Evolutionary conservation across 768 basidiomycete species (phyloP).

Genomic region (Fibroporia radiculosa): DNA sequence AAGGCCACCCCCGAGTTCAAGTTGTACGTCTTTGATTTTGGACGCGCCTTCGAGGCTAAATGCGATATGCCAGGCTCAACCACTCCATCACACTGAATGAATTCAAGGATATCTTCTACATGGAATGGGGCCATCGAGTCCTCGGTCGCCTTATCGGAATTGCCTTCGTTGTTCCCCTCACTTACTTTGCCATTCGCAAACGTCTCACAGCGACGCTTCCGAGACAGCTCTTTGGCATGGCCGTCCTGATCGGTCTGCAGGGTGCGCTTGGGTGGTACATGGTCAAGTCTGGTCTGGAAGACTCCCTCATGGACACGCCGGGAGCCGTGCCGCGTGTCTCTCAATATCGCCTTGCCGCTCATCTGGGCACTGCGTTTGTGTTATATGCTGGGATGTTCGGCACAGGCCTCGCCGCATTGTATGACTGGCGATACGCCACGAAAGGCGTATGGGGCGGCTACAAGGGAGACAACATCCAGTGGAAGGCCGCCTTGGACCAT

Average conservation of each 20-base stretch:
- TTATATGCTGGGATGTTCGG: conserved; percentile 93
- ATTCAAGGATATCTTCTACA: conserved; percentile 95
- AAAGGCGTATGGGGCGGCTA: conserved; percentile 54
- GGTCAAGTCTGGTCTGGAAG: conserved; percentile 94
- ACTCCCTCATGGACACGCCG: conserved; percentile 69
- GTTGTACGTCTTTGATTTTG: conserved; percentile 48
- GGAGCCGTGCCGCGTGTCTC: conserved; percentile 90
- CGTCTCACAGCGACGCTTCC: conserved; percentile 60
- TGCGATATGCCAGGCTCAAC: conserved; percentile 62
- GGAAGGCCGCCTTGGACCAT: conserved; percentile 43
- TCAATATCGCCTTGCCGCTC: conserved; percentile 93
- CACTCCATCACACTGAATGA: conserved; percentile 79
- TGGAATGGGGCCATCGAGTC: conserved; percentile 97
- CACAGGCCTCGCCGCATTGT: conserved; percentile 63
- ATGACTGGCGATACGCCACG: conserved; percentile 70
- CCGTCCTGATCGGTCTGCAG: conserved; percentile 80
- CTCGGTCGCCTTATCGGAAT: conserved; percentile 83
- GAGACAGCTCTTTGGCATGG: conserved; percentile 61
- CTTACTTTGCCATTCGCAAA: conserved; percentile 70
- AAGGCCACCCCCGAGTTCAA: conserved; percentile 93
- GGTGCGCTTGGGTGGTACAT: conserved; percentile 98
- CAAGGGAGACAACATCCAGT: conserved; percentile 27
- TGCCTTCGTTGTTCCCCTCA: conserved; percentile 76
- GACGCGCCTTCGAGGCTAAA: neutral
- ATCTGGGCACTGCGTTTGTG: conserved; percentile 84